A percentile compares a stretch with the other conserved stretches of the same genome.
These are phyloP conservation scores for Ustilaginoidea virens DNA, from an alignment of 2,329 filamentous ascomycete species.

Conservation along the genomic window DNA sequence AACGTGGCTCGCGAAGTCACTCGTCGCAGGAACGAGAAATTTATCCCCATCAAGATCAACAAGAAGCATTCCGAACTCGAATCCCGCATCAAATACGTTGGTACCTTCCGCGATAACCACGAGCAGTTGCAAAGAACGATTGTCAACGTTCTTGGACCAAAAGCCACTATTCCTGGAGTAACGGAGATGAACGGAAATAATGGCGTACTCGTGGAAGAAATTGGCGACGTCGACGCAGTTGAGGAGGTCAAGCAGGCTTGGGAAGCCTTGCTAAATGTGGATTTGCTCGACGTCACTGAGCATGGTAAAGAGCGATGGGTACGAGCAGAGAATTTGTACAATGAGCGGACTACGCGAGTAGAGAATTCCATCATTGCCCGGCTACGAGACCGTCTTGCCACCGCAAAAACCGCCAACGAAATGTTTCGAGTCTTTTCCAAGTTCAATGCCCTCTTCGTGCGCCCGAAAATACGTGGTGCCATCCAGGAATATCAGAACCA, in stretches of 20 bases:
- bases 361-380: slow-evolving; percentile 98
- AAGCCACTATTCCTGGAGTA: slow-evolving; percentile 39
- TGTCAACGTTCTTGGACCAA: slow-evolving; percentile 83
- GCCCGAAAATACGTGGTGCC: slow-evolving; percentile 96
- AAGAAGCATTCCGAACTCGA: slow-evolving; percentile 81
- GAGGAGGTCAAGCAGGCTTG: slow-evolving; percentile 94
- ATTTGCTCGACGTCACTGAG: slow-evolving; percentile 79
- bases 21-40: slow-evolving; percentile 85
- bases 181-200: slow-evolving; percentile 36
- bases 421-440: slow-evolving; percentile 99
- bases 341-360: slow-evolving; percentile 89
- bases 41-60: slow-evolving; percentile 93
- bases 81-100: slow-evolving; percentile 81
- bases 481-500: slow-evolving; percentile 98
- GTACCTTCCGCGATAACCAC: slow-evolving; percentile 90
- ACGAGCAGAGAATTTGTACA: slow-evolving; percentile 88
- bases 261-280: slow-evolving; percentile 83
- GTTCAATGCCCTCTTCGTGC: slow-evolving; percentile 96
- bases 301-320: slow-evolving; percentile 89
- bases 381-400: slow-evolving; percentile 80
- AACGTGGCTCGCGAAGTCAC: slow-evolving; percentile 94
- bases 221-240: slow-evolving; percentile 92
- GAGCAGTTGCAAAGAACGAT: slow-evolving; percentile 96
- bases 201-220: slow-evolving; percentile 72
- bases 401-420: slow-evolving; percentile 92